Base-by-base conservation (phyloP, 169 alveolate species). In the Plasmodium ovale region DNA sequence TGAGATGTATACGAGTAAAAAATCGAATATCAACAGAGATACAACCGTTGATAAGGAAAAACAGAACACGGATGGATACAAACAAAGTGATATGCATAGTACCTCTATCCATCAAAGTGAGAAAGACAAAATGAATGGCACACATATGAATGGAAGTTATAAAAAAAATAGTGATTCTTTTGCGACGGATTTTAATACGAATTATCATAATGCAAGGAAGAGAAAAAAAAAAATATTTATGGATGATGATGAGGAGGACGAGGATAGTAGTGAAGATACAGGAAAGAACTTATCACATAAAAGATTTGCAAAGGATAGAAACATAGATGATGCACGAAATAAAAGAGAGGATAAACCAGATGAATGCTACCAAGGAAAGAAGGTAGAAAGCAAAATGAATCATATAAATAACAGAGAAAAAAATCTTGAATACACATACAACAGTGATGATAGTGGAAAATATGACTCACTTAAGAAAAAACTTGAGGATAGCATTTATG, bases 141-240 rank as follows among this genome's bases (percentile, higher is more conserved):
- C 58, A 33, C 21, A 59, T 59, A 23, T 5, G 16, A 14, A 31
- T 14, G 42, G 23, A 4, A 39, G 44, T 23, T 35, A 53, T 25
- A 82, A 59, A 4, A 31, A 47, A 42, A 82, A 49, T 65, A 82
- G 59, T 58, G 47, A 49, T 25, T 31, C 35, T 4, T 7, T n/a
- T 29, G 47, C 82, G 1, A 44, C 6, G 6, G 59, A 82, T 12
- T 9, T 10, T 29, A 6, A 65, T 62, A n/a, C 19, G 9, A 53
- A 82, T 51, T 2, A 21, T 29, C n/a, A 14, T 23, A 82, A 82
- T 35, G 44, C 21, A 35, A 82, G 65, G 65, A 82, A 49, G 58
- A 82, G 90, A 56, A 82, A 82, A 82, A 82, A 82, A 69, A 82
- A 82, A 82, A 64, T 51, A 9, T 42, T 65, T 54, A 19, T 33